Base-by-base conservation (phyloP, 352 stramenopile genomes). In the Phytophthora meadii region DNA sequence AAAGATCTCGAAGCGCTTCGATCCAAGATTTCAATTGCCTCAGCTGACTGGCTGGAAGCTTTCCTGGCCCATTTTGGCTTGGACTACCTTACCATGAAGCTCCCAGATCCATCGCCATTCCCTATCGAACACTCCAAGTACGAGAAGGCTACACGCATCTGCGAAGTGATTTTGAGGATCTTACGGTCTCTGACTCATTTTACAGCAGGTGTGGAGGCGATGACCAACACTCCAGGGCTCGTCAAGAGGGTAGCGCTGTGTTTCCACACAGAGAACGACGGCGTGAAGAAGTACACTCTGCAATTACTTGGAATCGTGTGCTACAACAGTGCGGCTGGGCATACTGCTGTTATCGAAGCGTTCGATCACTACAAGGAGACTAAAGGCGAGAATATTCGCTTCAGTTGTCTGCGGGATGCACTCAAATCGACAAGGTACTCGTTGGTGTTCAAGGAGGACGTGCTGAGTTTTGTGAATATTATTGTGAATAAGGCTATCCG, bases 401-500 rank as follows among this genome's bases (percentile, higher is more conserved):
- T 95, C 57, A 92, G 81, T 54, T 95, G 87, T 52, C 56, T 95
- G 28, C 83, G 84, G 7, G 87, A 95, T 65, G 87, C 87, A 25
- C 74, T 95, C 27, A 90, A 89, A 56, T 95, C 87, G 40, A 89
- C 87, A 10, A 75, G 87, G 11, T 95, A 95, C 64, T 92, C 84
- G 45, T 67, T 95, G 2, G 80, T 88, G n/a, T 95, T 95, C 75
- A 95, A 95, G 50, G 87, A 95, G 72, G 87, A 95, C 56, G 87
- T 95, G 59, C 67, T 95, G 45, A 93, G 84, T 57, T 95, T 95
- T 72, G 84, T 95, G 46, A 95, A 95, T 75, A 93, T 95, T 63
- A 93, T 95, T 57, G 87, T 95, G 25, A 95, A 95, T 74, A 95
- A 95, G 70, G 87, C 84, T 3, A 92, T 95, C 27, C 80, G 84